Evolutionary conservation across 345 rosid genomes (phyloP), one percentile per base, ranked within the genome.

Genomic region (Ceriops tagal): DNA sequence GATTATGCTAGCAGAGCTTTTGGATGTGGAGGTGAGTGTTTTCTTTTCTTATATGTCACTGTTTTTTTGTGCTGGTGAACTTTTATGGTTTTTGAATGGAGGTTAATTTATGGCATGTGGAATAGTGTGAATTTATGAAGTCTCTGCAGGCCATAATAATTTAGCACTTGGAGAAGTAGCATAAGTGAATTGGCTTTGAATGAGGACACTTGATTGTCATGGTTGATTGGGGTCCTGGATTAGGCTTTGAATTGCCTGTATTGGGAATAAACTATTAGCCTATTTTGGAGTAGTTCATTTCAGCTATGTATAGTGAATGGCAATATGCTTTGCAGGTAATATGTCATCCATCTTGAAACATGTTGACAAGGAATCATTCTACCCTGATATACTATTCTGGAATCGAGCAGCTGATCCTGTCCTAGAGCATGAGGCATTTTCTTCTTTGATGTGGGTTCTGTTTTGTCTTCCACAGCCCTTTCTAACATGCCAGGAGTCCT

Each of bases 391-490:
- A 56, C 88, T 83, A 68, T 87, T 95, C 53, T 87, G 93, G 96
- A 87, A 77, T 65, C 87, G 85, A 73, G 86, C 89, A 70, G 81
- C 93, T 74, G 95, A 86, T 77, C 96, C 99, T 26, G 78, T 89
- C 79, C 92, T 95, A 71, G 82, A 84, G 51, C 93, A 72, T 77
- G 99, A 95, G 78, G 91, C 97, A 66, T 95, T 95, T 80, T 92
- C 99, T 76, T 88, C 99, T 30, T 84, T 95, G 79, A 92, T 92
- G 92, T 95, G 97, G 98, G 79, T 85, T 81, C 80, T 95, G 69
- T 95, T 83, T 80, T 95, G 96, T 78, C 99, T 92, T 75, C 99
- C 99, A 35, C 75, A 59, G 71, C 98, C 96, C 67, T 89, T 92
- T 78, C 59, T 95, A 58, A 83, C 83, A 27, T 88, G 99, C 61